Conservation (phyloP, 768 basidiomycete genomes). For the Pleurotus ostreatus region DNA sequence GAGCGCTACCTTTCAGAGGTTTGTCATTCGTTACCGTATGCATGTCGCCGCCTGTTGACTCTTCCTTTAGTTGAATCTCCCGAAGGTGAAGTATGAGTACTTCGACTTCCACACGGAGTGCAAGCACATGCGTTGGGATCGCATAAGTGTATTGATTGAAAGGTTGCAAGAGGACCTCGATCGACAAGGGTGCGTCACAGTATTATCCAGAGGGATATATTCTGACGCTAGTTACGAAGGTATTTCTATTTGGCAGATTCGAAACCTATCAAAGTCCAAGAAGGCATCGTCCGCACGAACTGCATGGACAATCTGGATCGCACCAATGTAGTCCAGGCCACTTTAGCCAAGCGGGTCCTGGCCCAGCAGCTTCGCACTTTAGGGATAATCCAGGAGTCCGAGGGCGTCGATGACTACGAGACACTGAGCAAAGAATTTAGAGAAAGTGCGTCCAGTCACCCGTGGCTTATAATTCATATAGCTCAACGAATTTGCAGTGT, state of each 20-base stretch:
- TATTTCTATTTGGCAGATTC: conserved; percentile 72
- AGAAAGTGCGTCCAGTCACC: conserved; percentile 57
- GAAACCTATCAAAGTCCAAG: conserved; percentile 56
- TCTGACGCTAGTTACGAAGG: conserved; percentile 28
- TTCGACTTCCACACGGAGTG: conserved; percentile 98
- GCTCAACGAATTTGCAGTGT: conserved; percentile 52
- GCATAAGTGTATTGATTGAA: conserved; percentile 80
- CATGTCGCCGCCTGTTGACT: conserved; percentile 4
- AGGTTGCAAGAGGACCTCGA: conserved; percentile 65
- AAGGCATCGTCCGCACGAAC: conserved; percentile 84
- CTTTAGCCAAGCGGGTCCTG: conserved; percentile 83
- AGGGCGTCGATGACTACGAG: conserved; percentile 78
- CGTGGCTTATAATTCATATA: not conserved
- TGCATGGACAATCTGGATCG: conserved; percentile 98
- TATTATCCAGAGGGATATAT: not conserved
- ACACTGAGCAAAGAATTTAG: conserved; percentile 80
- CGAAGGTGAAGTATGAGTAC: conserved; percentile 82
- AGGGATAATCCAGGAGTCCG: conserved; percentile 67
- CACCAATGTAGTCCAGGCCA: conserved; percentile 94
- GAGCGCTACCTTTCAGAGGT: conserved; percentile 74
- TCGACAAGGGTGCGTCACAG: conserved; percentile 54
- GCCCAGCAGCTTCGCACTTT: conserved; percentile 70
- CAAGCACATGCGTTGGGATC: conserved; percentile 91
- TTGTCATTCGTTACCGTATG: conserved; percentile 10
- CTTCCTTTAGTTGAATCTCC: conserved; percentile 49